These are phyloP conservation scores for Vitis riparia DNA, from an alignment of 164 flowering plant genomes.

Conservation along the genomic window DNA sequence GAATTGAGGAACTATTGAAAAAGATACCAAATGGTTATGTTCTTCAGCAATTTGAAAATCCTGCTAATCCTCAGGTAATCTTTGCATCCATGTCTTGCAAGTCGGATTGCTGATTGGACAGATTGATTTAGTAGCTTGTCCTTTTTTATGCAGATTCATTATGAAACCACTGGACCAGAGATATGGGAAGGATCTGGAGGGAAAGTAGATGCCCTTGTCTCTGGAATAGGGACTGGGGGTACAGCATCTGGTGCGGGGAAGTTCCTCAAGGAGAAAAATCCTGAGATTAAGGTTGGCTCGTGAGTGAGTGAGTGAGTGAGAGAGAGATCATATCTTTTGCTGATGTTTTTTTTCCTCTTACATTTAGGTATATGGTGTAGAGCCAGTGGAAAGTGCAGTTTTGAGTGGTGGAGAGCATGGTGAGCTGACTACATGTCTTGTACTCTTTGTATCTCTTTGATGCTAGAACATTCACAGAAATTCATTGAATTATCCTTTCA, in stretches of 20 bases:
- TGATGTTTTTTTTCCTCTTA: not conserved
- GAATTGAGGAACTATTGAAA: conserved; percentile 24
- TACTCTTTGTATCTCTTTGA: too few species aligned
- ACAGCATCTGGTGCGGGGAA: conserved; percentile 48
- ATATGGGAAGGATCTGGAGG: conserved; percentile 51
- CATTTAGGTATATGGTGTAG: conserved; percentile 50
- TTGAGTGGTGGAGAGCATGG: conserved; percentile 58
- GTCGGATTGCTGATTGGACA: not conserved
- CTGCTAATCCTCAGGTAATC: conserved; percentile 43
- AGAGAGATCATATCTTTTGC: not conserved
- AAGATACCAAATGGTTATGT: conserved; percentile 32
- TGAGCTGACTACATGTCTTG: conserved; percentile 13
- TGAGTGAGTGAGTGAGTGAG: not conserved
- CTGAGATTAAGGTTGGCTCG: conserved; percentile 40
- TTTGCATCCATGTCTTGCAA: not conserved
- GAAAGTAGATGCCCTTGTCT: conserved; percentile 48
- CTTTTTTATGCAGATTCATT: conserved; percentile 27
- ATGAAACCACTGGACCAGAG: conserved; percentile 63
- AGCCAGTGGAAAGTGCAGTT: conserved; percentile 59
- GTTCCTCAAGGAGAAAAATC: conserved; percentile 47
- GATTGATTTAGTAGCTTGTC: not conserved
- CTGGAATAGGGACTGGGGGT: conserved; percentile 63
- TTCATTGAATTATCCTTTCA: too few species aligned
- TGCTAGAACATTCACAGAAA: too few species aligned
- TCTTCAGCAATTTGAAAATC: conserved; percentile 36